Evolutionary conservation across 352 stramenopile genomes (phyloP).

Genomic region (Pelagophyceae sp.): DNA sequence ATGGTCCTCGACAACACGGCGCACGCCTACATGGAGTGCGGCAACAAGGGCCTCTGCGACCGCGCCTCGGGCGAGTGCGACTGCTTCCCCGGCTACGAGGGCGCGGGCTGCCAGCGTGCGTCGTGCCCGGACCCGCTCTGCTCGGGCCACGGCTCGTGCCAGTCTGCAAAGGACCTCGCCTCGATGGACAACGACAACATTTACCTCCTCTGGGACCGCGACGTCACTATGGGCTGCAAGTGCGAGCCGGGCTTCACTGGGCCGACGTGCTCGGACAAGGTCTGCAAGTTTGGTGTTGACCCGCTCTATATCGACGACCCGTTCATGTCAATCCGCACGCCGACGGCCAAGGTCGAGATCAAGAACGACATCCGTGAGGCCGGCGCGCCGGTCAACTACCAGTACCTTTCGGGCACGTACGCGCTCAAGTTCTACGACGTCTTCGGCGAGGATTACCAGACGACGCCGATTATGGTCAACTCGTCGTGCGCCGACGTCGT

Average conservation of each 20-base stretch:
- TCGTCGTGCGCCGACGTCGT: constrained; percentile 34
- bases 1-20: constrained; percentile 44
- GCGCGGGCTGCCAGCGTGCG: constrained; percentile 62
- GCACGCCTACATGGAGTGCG: constrained; percentile 85
- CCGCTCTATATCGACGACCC: constrained; percentile 41
- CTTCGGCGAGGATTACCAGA: constrained; percentile 40
- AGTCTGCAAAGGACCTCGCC: constrained; percentile 37
- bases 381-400: not conserved
- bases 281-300: constrained; percentile 53
- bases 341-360: constrained; percentile 21
- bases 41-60: constrained; percentile 82
- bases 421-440: constrained; percentile 42
- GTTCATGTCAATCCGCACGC: constrained; percentile 14
- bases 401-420: constrained; percentile 32
- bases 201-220: constrained; percentile 58
- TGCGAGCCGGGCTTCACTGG: constrained; percentile 63
- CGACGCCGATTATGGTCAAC: constrained; percentile 29
- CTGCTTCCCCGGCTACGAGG: constrained; percentile 80
- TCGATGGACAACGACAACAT: constrained; percentile 35
- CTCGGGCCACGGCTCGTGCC: constrained; percentile 43
- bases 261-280: constrained; percentile 48
- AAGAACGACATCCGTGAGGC: not conserved
- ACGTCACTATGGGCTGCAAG: constrained; percentile 67
- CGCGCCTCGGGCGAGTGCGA: constrained; percentile 60
- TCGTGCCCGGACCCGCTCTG: constrained; percentile 33